Conservation (phyloP, 2,329 filamentous ascomycete species). For the Myriangium duriaei region DNA sequence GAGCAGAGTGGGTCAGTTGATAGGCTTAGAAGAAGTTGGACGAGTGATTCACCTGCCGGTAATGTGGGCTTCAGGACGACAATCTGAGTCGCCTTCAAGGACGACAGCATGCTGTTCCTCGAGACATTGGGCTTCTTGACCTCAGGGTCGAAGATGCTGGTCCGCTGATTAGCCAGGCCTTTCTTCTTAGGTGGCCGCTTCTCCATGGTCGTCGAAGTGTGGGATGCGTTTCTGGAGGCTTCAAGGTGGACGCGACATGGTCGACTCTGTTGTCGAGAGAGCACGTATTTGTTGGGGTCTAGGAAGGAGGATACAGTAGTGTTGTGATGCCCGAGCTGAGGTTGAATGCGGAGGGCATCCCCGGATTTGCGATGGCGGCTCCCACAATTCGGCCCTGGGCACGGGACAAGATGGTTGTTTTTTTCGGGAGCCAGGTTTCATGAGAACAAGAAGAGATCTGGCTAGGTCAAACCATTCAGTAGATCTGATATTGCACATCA, state of each 20-base stretch:
- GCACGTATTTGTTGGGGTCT: too few species aligned
- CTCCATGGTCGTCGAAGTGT: constrained; percentile 12
- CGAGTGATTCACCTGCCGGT: constrained; percentile 53
- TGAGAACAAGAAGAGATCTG: too few species aligned
- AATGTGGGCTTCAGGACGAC: constrained; percentile 64
- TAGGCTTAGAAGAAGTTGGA: constrained; percentile 5
- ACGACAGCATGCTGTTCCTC: constrained; percentile 49
- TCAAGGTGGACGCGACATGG: constrained; percentile 5
- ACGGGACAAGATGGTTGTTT: too few species aligned
- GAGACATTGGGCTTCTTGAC: constrained; percentile 11
- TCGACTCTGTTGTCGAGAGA: constrained; percentile 12
- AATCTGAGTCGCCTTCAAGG: constrained; percentile 70
- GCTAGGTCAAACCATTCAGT: too few species aligned
- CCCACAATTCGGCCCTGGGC: too few species aligned
- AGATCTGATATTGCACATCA: too few species aligned
- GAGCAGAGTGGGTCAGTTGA: constrained; percentile 13
- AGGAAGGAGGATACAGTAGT: too few species aligned
- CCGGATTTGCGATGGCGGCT: too few species aligned
- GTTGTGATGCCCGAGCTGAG: too few species aligned
- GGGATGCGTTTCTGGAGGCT: constrained; percentile 4
- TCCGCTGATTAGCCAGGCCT: constrained; percentile 13
- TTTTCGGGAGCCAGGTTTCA: too few species aligned
- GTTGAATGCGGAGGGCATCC: too few species aligned
- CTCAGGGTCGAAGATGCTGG: constrained; percentile 7
- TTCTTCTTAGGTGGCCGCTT: constrained; percentile 10